Base-by-base conservation (phyloP, 2,329 filamentous ascomycete genomes). In the Scedosporium minutisporum region DNA sequence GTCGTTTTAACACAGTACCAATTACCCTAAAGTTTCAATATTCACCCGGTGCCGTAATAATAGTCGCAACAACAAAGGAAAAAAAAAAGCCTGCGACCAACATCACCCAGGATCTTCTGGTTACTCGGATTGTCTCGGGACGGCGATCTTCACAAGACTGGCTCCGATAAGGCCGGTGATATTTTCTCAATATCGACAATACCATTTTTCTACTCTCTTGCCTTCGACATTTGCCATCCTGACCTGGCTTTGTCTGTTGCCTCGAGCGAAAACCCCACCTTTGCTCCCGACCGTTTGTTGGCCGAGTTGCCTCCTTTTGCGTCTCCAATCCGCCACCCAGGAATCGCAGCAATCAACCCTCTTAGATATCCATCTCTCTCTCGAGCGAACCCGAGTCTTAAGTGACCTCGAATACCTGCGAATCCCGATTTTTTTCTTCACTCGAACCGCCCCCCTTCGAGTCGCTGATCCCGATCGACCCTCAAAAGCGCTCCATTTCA, bases 141-240 rank as follows among this genome's bases (percentile, higher is more conserved):
- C 25, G 38, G 42, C 42, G 18, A 23, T 60, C 18, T 38, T 27
- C 44, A 25, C 44, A 53, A 33, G 7, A 44, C n/a, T 53, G 14
- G 59, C 18, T n/a, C 6, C 29, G 21, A 61, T 51, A 61, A 41
- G 42, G 6, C 21, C 58, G 9, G 25, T 16, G 25, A 41, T 7
- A 16, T 23, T 51, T 3, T n/a, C n/a, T 18, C 10, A 23, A 44
- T n/a, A 33, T n/a, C 42, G 46, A 61, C 21, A 38, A 25, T 25
- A 48, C n/a, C 51, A 25, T 61, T 69, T 41, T 42, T n/a, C 23
- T 27, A 2, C 12, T 55, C 21, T 55, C 51, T 55, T 14, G 18
- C 21, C 51, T 23, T 55, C 21, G 46, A 68, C 68, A 55, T 68
- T 69, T 57, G 66, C 63, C 62, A 67, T 69, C 14, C 67, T 71